Base-by-base conservation (phyloP, 306 rosid genomes). In the Mimosa pudica region DNA sequence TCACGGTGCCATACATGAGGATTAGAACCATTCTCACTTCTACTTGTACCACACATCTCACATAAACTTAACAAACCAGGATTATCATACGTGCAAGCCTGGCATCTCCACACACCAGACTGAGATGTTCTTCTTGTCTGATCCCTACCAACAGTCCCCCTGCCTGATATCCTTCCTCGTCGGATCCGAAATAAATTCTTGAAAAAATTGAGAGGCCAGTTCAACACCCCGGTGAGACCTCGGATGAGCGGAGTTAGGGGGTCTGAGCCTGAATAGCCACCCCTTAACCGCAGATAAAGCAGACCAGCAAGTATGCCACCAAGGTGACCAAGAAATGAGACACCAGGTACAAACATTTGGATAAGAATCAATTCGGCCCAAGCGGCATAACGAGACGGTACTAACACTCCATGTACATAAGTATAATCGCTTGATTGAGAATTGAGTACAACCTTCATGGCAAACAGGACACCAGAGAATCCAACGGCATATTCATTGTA, bases 381-480 rank as follows among this genome's bases (percentile, higher is more conserved):
- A 1, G 91, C 97, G 18, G 98, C 97, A 57, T 89, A 88, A n/a
- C 89, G 88, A 0, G 95, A 20, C 0, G 98, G 98, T 6, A 95
- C 82, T 0, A 84, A 6, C 4, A 95, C 64, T 35, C 98, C 98
- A 44, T 91, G 80, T 4, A 95, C 88, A 24, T 46, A 66, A 32
- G 79, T 84, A 71, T 85, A 88, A 71, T 84, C 49, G 11, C 80
- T 85, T 0, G 89, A 58, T 57, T 67, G 89, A 3, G 92, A 86
- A 61, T 89, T 88, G 6, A 95, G 97, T 54, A 95, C 92, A 13
- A 95, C 98, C 79, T 92, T 95, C 98, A 95, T 81, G 35, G 97
- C 98, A 65, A 95, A 95, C 24, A 95, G 89, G 20, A 95, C 95
- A 8, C 98, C 98, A 33, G 98, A 95, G 84, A 92, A 95, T 8